These are phyloP conservation scores for Zygoascus biomembranicola DNA, from an alignment of 805 yeast species.

Conservation along the genomic window DNA sequence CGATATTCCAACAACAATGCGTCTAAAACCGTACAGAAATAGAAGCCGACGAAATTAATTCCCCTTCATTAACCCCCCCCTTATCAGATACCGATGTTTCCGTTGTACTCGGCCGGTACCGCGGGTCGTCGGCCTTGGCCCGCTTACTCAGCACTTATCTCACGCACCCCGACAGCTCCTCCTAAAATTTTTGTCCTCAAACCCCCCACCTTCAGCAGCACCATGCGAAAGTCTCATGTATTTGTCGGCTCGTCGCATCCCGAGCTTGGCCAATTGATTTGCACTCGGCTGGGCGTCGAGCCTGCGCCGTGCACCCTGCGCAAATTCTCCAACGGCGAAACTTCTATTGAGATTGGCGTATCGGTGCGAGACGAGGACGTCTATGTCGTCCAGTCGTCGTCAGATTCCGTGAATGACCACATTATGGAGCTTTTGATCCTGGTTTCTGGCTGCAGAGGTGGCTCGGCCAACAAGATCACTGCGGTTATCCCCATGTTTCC, in stretches of 20 bases:
- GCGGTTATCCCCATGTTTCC: constrained; percentile 98
- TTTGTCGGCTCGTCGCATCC: constrained; percentile 97
- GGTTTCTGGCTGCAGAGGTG: constrained; percentile 94
- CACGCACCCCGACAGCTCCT: neutral
- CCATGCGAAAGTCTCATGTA: constrained; percentile 93
- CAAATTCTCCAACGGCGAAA: constrained; percentile 95
- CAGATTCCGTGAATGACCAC: constrained; percentile 81
- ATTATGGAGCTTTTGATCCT: constrained; percentile 92
- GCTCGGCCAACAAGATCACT: constrained; percentile 94
- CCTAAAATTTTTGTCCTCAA: neutral
- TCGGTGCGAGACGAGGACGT: constrained; percentile 97
- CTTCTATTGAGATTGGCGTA: constrained; percentile 90
- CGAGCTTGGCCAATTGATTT: constrained; percentile 81
- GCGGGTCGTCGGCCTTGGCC: neutral
- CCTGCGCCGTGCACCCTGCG: constrained; percentile 89
- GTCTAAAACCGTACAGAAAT: no score
- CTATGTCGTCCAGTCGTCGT: constrained; percentile 84
- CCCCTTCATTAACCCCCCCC: no score
- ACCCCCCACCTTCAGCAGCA: neutral
- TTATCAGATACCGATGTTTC: no score
- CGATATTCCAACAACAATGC: no score
- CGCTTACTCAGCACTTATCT: neutral
- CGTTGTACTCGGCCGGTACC: no score
- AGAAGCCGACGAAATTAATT: no score
- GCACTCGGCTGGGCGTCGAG: constrained; percentile 83